Base-by-base conservation (phyloP, 169 alveolate genomes). In the Plasmodium adleri region DNA sequence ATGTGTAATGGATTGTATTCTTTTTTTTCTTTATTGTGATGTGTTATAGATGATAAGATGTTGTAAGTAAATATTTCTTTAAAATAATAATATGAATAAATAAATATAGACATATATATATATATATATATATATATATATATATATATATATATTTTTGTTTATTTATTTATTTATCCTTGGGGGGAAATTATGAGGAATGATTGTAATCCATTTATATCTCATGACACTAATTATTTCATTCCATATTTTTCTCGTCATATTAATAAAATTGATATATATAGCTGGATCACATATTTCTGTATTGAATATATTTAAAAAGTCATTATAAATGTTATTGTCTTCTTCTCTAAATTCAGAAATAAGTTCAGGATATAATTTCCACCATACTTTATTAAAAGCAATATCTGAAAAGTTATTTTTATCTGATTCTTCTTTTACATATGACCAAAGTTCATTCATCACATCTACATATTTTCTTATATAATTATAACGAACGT, bases 391-490 rank as follows among this genome's bases (percentile, higher is more conserved):
- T 72, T 52, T 43, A 28, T 24, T 50, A 9, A 72, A 26, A 72
- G 10, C 52, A 13, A 17, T 32, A 5, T 12, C 8, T 13, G 85
- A 3, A 9, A 54, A 20, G 26, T 72, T 72, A 72, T 12, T 47
- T 20, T 43, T 28, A 17, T 45, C 50, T 52, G 71, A 66, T 26
- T 10, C 50, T 26, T 17, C n/a, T 54, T 13, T 62, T 26, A 62
- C 52, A 52, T 72, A 2, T 43, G 20, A 20, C 71, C 85, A 54
- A 26, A 72, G 10, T 1, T 12, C 32, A 1, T 54, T 17, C 56
- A 72, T 54, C 85, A 72, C 50, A 28, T 17, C 56, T 24, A 52
- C 24, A 43, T 54, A 72, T 6, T 24, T 72, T 26, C 70, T 56
- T 1, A 72, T 26, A 54, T 1, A 39, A 20, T 12, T 7, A 72